A percentile compares a stretch with the other conserved stretches of the same genome.
Conservation (phyloP, 192 early-diverging fungal genomes). For the Backusella morwellensis region DNA sequence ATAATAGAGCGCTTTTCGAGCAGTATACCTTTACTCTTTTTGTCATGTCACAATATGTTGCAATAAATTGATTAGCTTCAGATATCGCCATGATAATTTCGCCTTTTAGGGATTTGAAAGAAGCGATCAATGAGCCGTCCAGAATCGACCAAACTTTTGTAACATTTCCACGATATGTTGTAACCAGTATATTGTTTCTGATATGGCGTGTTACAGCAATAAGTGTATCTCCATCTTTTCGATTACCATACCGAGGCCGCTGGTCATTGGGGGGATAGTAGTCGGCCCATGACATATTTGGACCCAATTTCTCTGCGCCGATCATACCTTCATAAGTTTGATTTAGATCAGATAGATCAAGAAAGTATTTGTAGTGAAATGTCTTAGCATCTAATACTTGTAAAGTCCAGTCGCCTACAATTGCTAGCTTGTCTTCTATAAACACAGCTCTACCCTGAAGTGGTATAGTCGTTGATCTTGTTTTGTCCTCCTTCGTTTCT, state of each 20-base stretch:
- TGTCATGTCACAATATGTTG: neutral
- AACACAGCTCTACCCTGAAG: neutral
- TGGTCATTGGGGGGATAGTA: neutral
- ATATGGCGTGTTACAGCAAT: neutral
- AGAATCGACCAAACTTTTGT: slow-evolving; percentile 1
- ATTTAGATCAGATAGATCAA: neutral
- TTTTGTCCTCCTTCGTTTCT: neutral
- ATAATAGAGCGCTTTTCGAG: neutral
- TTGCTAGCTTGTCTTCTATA: neutral
- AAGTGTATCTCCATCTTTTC: neutral
- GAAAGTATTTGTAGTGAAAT: neutral
- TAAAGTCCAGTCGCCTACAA: neutral
- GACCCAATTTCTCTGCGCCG: neutral
- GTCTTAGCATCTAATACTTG: neutral
- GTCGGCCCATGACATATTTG: neutral
- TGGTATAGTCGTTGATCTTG: neutral
- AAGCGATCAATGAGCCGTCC: neutral
- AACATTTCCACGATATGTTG: neutral
- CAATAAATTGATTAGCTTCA: neutral
- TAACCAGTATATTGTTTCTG: neutral
- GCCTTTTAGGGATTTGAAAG: neutral
- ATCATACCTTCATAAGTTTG: neutral
- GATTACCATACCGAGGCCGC: too few species aligned
- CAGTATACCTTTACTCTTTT: neutral
- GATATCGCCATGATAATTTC: neutral